These are phyloP conservation scores for Xylariaceae sp. DNA, from an alignment of 2,329 filamentous ascomycete genomes.

Conservation along the genomic window DNA sequence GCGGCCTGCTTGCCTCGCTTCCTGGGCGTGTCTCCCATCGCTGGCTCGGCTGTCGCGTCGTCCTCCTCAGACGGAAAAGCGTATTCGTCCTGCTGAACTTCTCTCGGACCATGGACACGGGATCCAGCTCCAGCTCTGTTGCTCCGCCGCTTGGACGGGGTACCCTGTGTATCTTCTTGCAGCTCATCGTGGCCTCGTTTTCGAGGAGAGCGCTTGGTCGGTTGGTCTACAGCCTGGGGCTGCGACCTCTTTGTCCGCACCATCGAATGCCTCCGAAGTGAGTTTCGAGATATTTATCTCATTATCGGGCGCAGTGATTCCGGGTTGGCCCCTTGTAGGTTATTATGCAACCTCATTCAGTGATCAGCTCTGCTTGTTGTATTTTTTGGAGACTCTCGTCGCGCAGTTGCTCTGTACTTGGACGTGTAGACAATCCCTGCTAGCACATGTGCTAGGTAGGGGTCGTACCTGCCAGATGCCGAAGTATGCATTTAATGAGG, in stretches of 20 bases:
- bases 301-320: no score
- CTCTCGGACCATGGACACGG: conserved; percentile 2
- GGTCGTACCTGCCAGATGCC: no score
- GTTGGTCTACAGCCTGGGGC: conserved; percentile 8
- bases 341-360: no score
- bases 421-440: no score
- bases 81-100: conserved; percentile 14
- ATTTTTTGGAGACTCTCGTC: no score
- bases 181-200: conserved; percentile 16
- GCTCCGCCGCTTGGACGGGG: conserved; percentile 13
- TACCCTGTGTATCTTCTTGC: conserved; percentile 9
- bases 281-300: no score
- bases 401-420: no score
- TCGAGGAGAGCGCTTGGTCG: conserved; percentile 9
- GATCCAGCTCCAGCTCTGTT: conserved; percentile 2
- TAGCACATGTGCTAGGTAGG: no score
- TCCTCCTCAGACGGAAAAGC: conserved; percentile 24
- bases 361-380: no score
- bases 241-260: conserved; percentile 17
- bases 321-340: no score
- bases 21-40: conserved; percentile 14
- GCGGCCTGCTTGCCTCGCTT: conserved; percentile 9
- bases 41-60: not conserved
- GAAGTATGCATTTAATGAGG: no score
- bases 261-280: no score